Percentiles rank a stretch among this genome's conserved stretches.
These are phyloP conservation scores for Sporothrix schenckii DNA, from an alignment of 2,329 filamentous ascomycete genomes.

Conservation along the genomic window DNA sequence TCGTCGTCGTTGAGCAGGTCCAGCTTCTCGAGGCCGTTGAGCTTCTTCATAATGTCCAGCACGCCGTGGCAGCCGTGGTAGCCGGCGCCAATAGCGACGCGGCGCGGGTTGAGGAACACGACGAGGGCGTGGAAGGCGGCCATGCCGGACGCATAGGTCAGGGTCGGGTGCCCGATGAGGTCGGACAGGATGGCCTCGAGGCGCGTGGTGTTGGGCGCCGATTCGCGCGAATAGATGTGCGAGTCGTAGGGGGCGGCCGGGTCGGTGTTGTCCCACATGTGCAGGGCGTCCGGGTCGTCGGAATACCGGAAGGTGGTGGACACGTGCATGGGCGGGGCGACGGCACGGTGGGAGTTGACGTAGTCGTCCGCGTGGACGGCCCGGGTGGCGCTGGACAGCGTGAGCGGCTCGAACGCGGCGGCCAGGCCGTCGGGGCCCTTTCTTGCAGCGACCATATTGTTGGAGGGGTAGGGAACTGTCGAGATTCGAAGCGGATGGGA, in stretches of 20 bases:
- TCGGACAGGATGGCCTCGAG: constrained; percentile 80
- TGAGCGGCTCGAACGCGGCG: constrained; percentile 42
- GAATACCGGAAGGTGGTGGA: constrained; percentile 89
- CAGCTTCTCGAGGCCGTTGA: constrained; percentile 74
- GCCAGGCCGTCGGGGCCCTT: constrained; percentile 34
- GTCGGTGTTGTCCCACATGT: constrained; percentile 55
- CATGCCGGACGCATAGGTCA: constrained; percentile 84
- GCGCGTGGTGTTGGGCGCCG: constrained; percentile 77
- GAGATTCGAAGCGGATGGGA: too few relatives aligned
- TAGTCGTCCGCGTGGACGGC: constrained; percentile 82
- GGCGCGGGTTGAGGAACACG: constrained; percentile 78
- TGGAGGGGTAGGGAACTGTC: background rate
- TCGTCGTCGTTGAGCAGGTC: constrained; percentile 58
- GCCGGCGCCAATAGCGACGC: constrained; percentile 77
- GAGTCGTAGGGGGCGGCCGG: constrained; percentile 59
- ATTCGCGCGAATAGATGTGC: constrained; percentile 82
- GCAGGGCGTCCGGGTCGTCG: constrained; percentile 67
- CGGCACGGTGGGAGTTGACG: constrained; percentile 72
- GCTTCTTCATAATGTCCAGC: constrained; percentile 70
- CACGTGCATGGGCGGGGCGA: constrained; percentile 87
- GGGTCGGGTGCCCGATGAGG: constrained; percentile 67
- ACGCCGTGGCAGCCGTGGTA: constrained; percentile 96
- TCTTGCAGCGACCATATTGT: background rate
- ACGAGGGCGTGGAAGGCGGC: constrained; percentile 87
- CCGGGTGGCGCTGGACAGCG: constrained; percentile 65